These are phyloP conservation scores for Coemansia sp. DNA, from an alignment of 192 early-diverging fungal species.

Conservation along the genomic window DNA sequence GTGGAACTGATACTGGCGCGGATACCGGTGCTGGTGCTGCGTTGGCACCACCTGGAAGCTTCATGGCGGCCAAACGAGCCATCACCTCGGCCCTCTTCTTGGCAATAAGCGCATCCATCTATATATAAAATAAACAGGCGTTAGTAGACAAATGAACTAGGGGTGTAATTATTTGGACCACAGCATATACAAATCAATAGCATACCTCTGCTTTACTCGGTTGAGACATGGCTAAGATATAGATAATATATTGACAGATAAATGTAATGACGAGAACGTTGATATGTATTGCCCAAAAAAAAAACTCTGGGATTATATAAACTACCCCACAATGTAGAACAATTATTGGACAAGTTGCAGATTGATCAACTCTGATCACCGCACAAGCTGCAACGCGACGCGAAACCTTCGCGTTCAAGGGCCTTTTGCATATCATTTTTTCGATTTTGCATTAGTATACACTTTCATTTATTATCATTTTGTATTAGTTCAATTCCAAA, in stretches of 20 bases:
- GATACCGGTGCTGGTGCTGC: not conserved
- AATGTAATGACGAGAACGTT: no score
- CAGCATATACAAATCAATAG: not conserved
- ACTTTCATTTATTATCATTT: not conserved
- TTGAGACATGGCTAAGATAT: not conserved
- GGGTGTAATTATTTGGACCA: constrained; percentile 2
- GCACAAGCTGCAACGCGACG: not conserved
- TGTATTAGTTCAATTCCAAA: not conserved
- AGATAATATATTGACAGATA: not conserved
- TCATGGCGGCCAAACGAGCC: constrained; percentile 63
- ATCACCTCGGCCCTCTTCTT: constrained; percentile 65
- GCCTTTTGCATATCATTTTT: not conserved
- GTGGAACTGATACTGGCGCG: not conserved
- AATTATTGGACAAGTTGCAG: not conserved
- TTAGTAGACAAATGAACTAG: not conserved
- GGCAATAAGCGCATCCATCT: constrained; percentile 46
- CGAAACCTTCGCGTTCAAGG: not conserved
- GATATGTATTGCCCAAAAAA: not conserved
- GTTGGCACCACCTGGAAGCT: constrained; percentile 20
- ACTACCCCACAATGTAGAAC: not conserved
- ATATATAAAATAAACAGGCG: not conserved
- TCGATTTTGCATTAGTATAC: not conserved
- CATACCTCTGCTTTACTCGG: constrained; percentile 4
- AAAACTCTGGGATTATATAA: not conserved
- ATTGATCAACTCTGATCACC: not conserved